Base-by-base conservation (phyloP, 495 filamentous ascomycete species). In the Neurospora africana region DNA sequence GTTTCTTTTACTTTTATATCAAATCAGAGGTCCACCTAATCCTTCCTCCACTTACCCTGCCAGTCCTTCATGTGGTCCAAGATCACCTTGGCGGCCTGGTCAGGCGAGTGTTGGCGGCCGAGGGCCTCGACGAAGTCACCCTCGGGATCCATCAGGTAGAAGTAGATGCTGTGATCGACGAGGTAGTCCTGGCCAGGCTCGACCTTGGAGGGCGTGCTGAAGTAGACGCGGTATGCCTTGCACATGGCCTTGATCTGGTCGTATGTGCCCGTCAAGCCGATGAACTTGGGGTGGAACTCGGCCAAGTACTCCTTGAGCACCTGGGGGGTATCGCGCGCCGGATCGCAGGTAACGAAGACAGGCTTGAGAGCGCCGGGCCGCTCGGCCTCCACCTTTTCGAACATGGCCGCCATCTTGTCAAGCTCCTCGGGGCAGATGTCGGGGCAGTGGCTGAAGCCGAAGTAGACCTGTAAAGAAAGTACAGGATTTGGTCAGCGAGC, bases 371-470 rank as follows among this genome's bases (percentile, higher is more conserved):
- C 74, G 5, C 78, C 81, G 7, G 82, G 82, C 17, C 70, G 69
- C 69, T 82, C 73, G 61, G 80, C 86, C 75, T 88, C 85, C 68
- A 95, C 93, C 53, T 91, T 84, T 79, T 98, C 93, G 78, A 96
- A 92, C 86, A 97, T 97, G 74, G 84, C 84, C 68, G 94, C 93
- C 94, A 99, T 97, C 84, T 99, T 99, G 81, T 99, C 95, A 70
- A 99, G 90, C 84, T 99, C 95, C 75, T 99, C 95, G 37, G 95
- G 95, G 85, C 95, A 99, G 81, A 99, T 99, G 81, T 99, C 95
- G 15, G 95, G 95, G 80, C 95, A 99, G 82, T 97, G 94, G 17
- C 93, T 93, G 89, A 99, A 99, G 75, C 95, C 95, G 79, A 98
- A 99, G 82, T 99, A 99, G 61, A 98, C 89, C 92, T 85, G 36